These are phyloP conservation scores for Eucalyptus erythrocorys DNA, from an alignment of 345 rosid species.

Conservation along the genomic window DNA sequence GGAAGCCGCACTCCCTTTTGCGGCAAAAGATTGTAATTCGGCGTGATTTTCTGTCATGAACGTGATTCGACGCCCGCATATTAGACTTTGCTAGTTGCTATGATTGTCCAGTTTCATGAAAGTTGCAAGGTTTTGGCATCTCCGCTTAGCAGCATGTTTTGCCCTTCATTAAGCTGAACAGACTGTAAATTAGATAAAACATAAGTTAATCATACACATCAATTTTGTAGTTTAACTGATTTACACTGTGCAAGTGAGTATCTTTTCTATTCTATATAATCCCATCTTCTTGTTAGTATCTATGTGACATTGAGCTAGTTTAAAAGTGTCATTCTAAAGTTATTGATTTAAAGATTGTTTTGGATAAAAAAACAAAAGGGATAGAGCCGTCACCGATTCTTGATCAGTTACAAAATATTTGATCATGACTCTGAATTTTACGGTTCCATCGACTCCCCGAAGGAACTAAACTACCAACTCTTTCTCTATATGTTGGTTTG, in stretches of 20 bases:
- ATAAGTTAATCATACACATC: background rate
- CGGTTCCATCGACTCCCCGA: accelerated
- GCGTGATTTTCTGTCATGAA: background rate
- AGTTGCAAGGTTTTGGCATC: background rate
- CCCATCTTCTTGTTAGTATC: background rate
- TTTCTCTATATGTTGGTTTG: background rate
- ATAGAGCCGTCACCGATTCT: background rate
- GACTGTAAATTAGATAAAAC: background rate
- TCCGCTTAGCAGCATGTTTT: background rate
- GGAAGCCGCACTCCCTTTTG: background rate
- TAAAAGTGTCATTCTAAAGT: too few relatives aligned
- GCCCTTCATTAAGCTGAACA: background rate
- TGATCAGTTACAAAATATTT: too few relatives aligned
- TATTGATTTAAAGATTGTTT: background rate
- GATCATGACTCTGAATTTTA: background rate
- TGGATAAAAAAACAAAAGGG: background rate
- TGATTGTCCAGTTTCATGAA: background rate
- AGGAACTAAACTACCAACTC: background rate
- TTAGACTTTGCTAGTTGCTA: background rate
- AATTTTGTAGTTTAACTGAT: background rate
- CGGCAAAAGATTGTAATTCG: background rate
- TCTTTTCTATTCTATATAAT: background rate
- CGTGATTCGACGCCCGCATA: background rate
- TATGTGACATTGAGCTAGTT: background rate
- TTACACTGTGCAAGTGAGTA: background rate